phyloP scores from a whole-genome alignment of 2,329 filamentous ascomycete genomes.

The Colletotrichum phormii region DNA sequence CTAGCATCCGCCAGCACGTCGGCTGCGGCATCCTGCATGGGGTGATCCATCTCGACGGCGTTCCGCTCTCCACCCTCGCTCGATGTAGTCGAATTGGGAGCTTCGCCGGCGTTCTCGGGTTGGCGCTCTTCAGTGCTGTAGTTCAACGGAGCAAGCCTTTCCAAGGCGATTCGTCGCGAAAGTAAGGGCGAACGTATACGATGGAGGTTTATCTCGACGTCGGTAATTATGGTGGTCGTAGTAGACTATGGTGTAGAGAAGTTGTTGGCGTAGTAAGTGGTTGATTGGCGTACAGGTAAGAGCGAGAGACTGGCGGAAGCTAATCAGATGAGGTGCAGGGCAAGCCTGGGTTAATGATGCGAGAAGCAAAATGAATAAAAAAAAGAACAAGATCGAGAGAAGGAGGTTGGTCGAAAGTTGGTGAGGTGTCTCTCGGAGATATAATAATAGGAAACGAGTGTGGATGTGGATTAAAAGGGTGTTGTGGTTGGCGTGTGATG shows the following conservation, averaged over 20 bases:
- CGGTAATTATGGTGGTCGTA: neutral
- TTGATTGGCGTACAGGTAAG: neutral
- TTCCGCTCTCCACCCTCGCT: slow-evolving; percentile 16
- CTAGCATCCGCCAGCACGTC: slow-evolving; percentile 58
- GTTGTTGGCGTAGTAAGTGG: neutral
- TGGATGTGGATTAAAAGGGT: slow-evolving; percentile 13
- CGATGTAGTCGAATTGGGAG: neutral
- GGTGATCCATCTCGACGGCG: slow-evolving; percentile 33
- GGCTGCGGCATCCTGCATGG: slow-evolving; percentile 49
- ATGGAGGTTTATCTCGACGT: neutral
- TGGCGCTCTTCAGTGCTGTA: neutral
- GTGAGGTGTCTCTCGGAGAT: slow-evolving; percentile 10
- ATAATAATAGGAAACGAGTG: slow-evolving; percentile 34
- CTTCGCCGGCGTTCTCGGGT: slow-evolving; percentile 4
- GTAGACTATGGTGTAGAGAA: too few species aligned
- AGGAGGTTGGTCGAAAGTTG: neutral
- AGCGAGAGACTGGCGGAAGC: slow-evolving; percentile 7
- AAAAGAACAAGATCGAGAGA: neutral
- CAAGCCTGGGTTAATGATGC: neutral
- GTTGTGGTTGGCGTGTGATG: slow-evolving; percentile 12
- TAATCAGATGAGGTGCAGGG: neutral
- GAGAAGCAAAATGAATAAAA: neutral
- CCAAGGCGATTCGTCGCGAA: neutral
- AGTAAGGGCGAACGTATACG: neutral
- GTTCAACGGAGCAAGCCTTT: neutral